Evolutionary conservation across 192 early-diverging fungal genomes (phyloP), one percentile per base, ranked within the genome.

Genomic region (Coemansia furcata): DNA sequence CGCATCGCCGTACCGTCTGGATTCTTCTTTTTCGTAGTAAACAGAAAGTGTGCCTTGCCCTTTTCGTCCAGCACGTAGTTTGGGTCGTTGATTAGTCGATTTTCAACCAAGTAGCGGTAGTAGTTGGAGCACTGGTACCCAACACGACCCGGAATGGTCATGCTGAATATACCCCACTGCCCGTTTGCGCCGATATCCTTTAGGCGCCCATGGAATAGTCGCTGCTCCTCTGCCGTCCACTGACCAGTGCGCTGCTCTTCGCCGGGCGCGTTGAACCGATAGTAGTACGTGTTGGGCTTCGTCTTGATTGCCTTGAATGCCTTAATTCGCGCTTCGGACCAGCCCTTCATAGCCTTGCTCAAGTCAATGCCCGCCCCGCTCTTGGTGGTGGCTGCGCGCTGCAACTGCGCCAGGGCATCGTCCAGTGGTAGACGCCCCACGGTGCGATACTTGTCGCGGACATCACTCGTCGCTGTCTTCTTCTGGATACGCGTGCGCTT

Each of bases 71-170:
- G 76, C 14, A 92, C 87, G 70, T 98, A 98, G 85, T 98, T 98
- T 3, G 91, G 89, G 74, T 98, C 96, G 65, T 88, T 78, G 50
- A 97, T 88, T 66, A 96, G 88, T 19, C 91, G 89, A 46, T 90
- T 92, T 74, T 95, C 93, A 15, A 98, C 87, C 50, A 98, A 83
- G 46, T 91, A 80, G 33, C 96, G 89, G 78, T 98, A 98, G 80
- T 95, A 98, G 83, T 97, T 98, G 29, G 96, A 95, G 75, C 96
- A 98, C 90, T 97, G 96, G 76, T 98, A 98, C 12, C 96, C 96
- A 39, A 98, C 96, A 49, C 96, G 88, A 29, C 96, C 96, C 12
- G 96, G 94, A 40, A 98, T 93, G 6, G 91, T 86, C 90, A 95
- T 95, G 29, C 94, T 95, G 77, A 98, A 98, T 44, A 97, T 89